These are phyloP conservation scores for Phylloporus sp. DNA, from an alignment of 768 basidiomycete species.

Conservation along the genomic window DNA sequence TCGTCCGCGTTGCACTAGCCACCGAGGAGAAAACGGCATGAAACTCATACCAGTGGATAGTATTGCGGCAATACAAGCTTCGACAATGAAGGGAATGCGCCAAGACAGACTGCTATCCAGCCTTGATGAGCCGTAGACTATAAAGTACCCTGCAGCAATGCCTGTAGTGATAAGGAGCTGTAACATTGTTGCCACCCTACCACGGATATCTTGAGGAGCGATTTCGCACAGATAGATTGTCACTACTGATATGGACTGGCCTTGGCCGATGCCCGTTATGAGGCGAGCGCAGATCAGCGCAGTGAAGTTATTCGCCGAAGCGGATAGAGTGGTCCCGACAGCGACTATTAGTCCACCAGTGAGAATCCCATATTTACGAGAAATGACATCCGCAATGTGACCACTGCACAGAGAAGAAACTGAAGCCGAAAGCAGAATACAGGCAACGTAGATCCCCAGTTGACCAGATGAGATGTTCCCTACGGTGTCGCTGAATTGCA, in stretches of 20 bases:
- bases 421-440: constrained; percentile 40
- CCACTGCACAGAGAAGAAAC: constrained; percentile 40
- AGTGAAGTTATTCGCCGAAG: constrained; percentile 33
- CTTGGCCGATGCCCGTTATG: constrained; percentile 45
- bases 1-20: constrained; percentile 32
- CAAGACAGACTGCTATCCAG: constrained; percentile 23
- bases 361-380: constrained; percentile 43
- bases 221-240: constrained; percentile 41
- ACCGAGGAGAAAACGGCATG: constrained; percentile 20
- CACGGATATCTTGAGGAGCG: constrained; percentile 39
- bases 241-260: constrained; percentile 41
- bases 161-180: constrained; percentile 45
- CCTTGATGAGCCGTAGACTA: constrained; percentile 24
- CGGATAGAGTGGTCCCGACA: constrained; percentile 39
- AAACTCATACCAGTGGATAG: constrained; percentile 23
- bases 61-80: constrained; percentile 18
- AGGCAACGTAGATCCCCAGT: constrained; percentile 43
- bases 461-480: constrained; percentile 33
- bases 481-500: constrained; percentile 39
- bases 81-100: constrained; percentile 26
- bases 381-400: constrained; percentile 42
- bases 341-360: constrained; percentile 40
- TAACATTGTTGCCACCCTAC: constrained; percentile 36
- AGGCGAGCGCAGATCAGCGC: constrained; percentile 43
- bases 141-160: constrained; percentile 34